These are phyloP conservation scores for Verticillium isaacii DNA, from an alignment of 2,329 filamentous ascomycete genomes.

Conservation along the genomic window DNA sequence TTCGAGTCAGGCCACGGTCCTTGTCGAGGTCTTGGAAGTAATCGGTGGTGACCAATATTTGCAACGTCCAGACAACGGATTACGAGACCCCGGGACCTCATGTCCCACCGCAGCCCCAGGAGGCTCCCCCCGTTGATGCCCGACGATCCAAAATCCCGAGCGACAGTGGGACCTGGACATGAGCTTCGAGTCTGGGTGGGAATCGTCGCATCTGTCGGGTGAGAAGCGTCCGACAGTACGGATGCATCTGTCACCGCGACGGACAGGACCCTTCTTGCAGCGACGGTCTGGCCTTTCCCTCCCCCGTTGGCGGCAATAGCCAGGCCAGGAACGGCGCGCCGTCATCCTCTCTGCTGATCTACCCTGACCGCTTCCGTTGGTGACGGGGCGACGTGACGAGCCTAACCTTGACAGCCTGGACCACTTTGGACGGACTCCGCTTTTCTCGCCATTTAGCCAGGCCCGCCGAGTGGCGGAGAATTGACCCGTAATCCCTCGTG, in stretches of 20 bases:
- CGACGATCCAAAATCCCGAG: neutral
- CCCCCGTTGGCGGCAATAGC: neutral
- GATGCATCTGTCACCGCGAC: neutral
- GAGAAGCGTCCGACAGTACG: neutral
- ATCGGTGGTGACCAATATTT: neutral
- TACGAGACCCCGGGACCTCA: neutral
- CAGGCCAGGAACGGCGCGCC: neutral
- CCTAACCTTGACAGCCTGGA: neutral
- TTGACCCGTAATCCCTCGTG: neutral
- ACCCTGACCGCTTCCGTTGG: neutral
- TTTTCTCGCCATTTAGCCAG: neutral
- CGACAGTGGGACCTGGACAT: neutral
- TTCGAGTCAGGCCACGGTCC: neutral
- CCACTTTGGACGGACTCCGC: neutral
- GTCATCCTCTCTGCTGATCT: neutral
- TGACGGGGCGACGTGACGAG: neutral
- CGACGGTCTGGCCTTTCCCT: neutral
- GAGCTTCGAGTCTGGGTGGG: neutral
- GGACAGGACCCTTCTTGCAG: neutral
- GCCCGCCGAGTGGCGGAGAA: neutral
- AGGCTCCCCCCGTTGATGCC: neutral
- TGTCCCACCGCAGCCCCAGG: neutral
- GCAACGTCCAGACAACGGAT: neutral
- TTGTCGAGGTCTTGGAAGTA: neutral
- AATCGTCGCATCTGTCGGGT: neutral